Evolutionary conservation across 768 basidiomycete species (phyloP), one percentile per base, ranked within the genome.

Genomic region (Lactarius quietus): DNA sequence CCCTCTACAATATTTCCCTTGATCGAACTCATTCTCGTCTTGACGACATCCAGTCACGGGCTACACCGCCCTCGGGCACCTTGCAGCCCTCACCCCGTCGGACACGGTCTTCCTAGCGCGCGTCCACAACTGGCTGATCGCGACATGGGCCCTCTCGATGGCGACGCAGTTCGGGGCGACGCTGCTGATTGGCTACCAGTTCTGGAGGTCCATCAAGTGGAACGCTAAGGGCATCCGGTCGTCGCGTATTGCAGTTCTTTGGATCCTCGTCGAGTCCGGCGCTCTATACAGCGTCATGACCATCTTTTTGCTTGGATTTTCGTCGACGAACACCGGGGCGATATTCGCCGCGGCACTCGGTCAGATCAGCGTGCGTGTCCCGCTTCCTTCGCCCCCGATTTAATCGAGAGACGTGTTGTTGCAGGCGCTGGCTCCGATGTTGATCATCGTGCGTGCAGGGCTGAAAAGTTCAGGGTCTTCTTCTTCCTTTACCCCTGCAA

Each of bases 211-310:
- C 5, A 31, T 54, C 23, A 20, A 9, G 12, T 45, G 52, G 52
- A 59, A 15, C 53, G n/a, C 53, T 18, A 17, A 45, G 2, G 41
- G 52, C 2, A 38, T 38, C 17, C 39, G 59, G 5, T 38, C 31
- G 48, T 41, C 62, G 15, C 61, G 57, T n/a, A 48, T 64, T 3
- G 14, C 41, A 17, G 3, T 59, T n/a, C 57, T 67, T 51, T 64
- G 62, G 66, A 67, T 59, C 18, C 38, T 67, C 26, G 63, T 67
- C 41, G 66, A 67, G 39, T 67, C 62, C 10, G 66, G 66, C 23
- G 66, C 66, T 20, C 35, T 64, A n/a, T 67, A 67, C 28, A 59
- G 52, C 39, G 3, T 56, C 48, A 67, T 51, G 3, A 64, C 57
- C 17, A 48, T 29, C 53, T 33, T 56, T 28, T 9, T 63, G 23